Percentiles rank a stretch among this genome's conserved stretches.
Conservation (phyloP, 164 flowering plant species). For the Magnolia officinalis region DNA sequence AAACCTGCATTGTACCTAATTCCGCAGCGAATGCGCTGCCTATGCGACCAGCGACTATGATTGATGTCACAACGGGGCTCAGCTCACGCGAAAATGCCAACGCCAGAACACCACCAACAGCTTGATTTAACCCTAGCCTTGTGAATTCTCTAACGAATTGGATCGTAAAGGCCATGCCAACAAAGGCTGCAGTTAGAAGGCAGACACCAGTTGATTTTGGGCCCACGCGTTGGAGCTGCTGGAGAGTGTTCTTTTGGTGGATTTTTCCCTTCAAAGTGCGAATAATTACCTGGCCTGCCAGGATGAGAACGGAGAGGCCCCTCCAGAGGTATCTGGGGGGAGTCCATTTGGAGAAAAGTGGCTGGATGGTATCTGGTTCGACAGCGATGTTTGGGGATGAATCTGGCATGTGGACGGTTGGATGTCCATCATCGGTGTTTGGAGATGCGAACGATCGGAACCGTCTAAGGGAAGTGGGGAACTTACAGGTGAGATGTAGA, state of each 20-base stretch:
- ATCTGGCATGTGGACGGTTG: constrained; percentile 30
- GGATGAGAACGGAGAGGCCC: constrained; percentile 61
- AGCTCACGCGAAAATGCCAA: constrained; percentile 86
- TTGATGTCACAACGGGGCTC: constrained; percentile 86
- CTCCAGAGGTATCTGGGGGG: constrained; percentile 84
- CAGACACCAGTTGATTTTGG: constrained; percentile 90
- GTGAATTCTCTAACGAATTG: constrained; percentile 94
- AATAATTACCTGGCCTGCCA: constrained; percentile 77
- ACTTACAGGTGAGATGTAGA: constrained; percentile 14
- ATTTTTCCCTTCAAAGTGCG: constrained; percentile 63
- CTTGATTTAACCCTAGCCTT: constrained; percentile 67
- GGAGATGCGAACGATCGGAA: constrained; percentile 26
- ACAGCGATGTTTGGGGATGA: constrained; percentile 30
- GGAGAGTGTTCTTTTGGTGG: constrained; percentile 81
- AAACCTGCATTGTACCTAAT: constrained; percentile 95
- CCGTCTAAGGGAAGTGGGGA: constrained; percentile 3
- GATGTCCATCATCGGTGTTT: constrained; percentile 37
- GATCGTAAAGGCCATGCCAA: constrained; percentile 95
- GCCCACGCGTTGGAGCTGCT: constrained; percentile 85
- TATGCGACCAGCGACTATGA: constrained; percentile 84
- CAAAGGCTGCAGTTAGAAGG: constrained; percentile 77
- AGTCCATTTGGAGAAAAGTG: constrained; percentile 52
- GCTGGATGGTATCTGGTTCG: constrained; percentile 22
- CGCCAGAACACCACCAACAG: constrained; percentile 86
- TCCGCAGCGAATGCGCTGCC: constrained; percentile 97